Evolutionary conservation across 176 grass and related monocot genomes (phyloP).

Genomic region (Phoenix roebelenii): DNA sequence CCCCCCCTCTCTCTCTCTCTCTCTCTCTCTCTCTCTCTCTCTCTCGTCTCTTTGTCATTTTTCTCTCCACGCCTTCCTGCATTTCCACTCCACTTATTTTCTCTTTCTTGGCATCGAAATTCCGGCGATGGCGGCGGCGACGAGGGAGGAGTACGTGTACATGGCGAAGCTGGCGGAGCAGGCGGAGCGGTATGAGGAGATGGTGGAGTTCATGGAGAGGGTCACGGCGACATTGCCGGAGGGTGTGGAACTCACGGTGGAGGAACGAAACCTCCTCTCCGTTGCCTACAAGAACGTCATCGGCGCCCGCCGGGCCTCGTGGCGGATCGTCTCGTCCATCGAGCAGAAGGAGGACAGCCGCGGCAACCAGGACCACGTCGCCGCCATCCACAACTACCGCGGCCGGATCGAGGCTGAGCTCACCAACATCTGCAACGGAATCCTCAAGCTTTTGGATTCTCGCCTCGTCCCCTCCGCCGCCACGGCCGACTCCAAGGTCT

Average conservation of each 20-base stretch:
- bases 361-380: conserved; percentile 48
- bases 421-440: conserved; percentile 68
- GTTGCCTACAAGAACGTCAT: conserved; percentile 99
- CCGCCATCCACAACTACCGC: conserved; percentile 52
- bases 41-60: too few relatives aligned
- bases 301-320: conserved; percentile 77
- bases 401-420: conserved; percentile 79
- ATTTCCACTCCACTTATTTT: too few relatives aligned
- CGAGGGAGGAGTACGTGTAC: conserved; percentile 80
- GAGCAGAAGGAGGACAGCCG: conserved; percentile 95
- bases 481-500: conserved; percentile 66
- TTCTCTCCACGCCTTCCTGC: too few relatives aligned
- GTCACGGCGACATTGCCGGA: conserved; percentile 34
- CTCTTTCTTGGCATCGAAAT: too few relatives aligned
- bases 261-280: conserved; percentile 97
- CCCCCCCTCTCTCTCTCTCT: too few relatives aligned
- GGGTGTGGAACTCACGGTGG: conserved; percentile 60
- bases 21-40: too few relatives aligned
- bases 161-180: conserved; percentile 97
- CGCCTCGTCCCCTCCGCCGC: conserved; percentile 55
- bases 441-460: conserved; percentile 71
- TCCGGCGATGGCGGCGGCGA: conserved; percentile 22
- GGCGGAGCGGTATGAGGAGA: conserved; percentile 99
- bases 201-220: conserved; percentile 99
- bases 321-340: conserved; percentile 98